These are phyloP conservation scores for Marasmius oreades DNA, from an alignment of 1,284 basidiomycete species.

Conservation along the genomic window DNA sequence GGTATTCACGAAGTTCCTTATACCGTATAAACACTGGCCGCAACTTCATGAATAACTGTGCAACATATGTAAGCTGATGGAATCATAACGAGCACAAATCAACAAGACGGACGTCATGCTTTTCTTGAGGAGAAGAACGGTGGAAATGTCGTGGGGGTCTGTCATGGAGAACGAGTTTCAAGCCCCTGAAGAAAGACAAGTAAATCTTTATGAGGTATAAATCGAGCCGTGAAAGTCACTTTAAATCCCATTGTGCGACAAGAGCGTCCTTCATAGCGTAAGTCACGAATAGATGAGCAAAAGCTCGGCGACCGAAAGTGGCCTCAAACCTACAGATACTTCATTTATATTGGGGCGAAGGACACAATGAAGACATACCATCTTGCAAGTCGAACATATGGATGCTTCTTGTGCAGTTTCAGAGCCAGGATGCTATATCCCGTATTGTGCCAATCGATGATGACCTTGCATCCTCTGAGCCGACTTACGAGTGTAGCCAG, in stretches of 20 bases:
- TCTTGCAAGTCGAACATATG: slow-evolving; percentile 73
- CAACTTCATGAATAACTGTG: slow-evolving; percentile 59
- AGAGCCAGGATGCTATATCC: slow-evolving; percentile 92
- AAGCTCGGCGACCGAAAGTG: slow-evolving; percentile 75
- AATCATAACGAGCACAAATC: slow-evolving; percentile 23
- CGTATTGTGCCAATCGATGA: slow-evolving; percentile 99
- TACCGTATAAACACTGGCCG: slow-evolving; percentile 28
- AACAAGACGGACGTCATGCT: slow-evolving; percentile 62
- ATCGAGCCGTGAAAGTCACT: slow-evolving; percentile 44
- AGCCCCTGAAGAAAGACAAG: slow-evolving; percentile 52
- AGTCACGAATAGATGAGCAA: slow-evolving; percentile 94
- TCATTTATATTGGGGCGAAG: background rate
- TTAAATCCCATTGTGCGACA: slow-evolving; percentile 70
- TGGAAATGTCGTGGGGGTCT: slow-evolving; percentile 84
- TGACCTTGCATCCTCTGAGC: slow-evolving; percentile 75
- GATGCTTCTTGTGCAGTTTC: slow-evolving; percentile 65
- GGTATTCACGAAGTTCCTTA: slow-evolving; percentile 31
- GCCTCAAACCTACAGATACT: slow-evolving; percentile 67
- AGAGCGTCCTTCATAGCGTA: slow-evolving; percentile 79
- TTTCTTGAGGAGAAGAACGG: slow-evolving; percentile 61
- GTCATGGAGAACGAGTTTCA: slow-evolving; percentile 80
- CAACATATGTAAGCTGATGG: slow-evolving; percentile 26
- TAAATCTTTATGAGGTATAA: slow-evolving; percentile 6
- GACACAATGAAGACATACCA: slow-evolving; percentile 40
- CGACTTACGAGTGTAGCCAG: slow-evolving; percentile 75